Percentiles rank a stretch among this genome's conserved stretches.
These are phyloP conservation scores for Fusarium globosum DNA, from an alignment of 2,329 filamentous ascomycete species.

Conservation along the genomic window DNA sequence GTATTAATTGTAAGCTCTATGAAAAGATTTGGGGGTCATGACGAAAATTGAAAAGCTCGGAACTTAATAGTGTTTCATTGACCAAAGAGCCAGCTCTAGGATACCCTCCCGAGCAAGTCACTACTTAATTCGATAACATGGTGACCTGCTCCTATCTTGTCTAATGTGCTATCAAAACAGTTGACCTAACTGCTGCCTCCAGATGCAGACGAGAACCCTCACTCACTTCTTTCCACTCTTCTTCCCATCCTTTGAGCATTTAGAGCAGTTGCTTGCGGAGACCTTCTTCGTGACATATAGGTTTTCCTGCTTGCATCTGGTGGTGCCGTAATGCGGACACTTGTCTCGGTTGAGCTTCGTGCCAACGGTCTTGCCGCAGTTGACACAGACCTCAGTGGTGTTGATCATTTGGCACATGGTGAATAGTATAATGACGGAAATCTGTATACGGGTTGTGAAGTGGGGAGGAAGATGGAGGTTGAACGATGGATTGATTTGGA, in stretches of 20 bases:
- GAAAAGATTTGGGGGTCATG: fast-evolving
- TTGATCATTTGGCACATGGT: background rate
- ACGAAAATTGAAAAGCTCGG: fast-evolving
- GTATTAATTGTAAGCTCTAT: background rate
- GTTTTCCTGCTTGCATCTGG: background rate
- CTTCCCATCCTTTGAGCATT: background rate
- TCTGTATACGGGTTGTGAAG: fast-evolving
- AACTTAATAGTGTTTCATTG: background rate
- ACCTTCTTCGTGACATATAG: background rate
- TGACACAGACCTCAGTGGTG: background rate
- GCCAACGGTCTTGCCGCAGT: background rate
- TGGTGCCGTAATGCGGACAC: background rate
- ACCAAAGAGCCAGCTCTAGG: too few relatives aligned
- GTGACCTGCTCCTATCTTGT: fast-evolving
- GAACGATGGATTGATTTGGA: background rate
- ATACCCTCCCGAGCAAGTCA: background rate
- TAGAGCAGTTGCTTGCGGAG: fast-evolving
- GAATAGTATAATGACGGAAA: background rate
- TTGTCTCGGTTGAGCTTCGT: background rate
- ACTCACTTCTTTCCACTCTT: background rate
- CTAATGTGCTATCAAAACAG: background rate
- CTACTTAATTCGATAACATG: too few relatives aligned
- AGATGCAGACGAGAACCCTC: background rate
- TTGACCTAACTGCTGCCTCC: fast-evolving
- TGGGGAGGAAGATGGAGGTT: background rate